A percentile compares a stretch with the other conserved stretches of the same genome.
Evolutionary conservation across 2,329 filamentous ascomycete species (phyloP).

Genomic region (Fusarium paranaense): DNA sequence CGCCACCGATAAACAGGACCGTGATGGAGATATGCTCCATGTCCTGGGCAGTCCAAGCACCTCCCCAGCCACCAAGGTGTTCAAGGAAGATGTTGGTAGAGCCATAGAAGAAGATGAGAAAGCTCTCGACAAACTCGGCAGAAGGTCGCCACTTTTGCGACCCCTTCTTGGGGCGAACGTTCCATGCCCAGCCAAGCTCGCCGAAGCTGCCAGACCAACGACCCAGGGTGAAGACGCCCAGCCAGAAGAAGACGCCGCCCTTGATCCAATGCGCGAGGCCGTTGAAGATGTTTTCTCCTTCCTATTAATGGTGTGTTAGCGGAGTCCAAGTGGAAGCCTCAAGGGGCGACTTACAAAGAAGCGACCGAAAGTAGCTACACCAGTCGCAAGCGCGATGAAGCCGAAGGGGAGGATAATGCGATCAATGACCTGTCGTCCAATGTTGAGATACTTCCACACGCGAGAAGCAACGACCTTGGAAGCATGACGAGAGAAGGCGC

Average conservation of each 20-base stretch:
- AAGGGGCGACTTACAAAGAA: conserved; percentile 77
- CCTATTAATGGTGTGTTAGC: conserved; percentile 57
- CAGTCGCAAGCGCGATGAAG: conserved; percentile 78
- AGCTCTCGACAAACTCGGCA: conserved; percentile 90
- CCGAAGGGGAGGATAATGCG: conserved; percentile 82
- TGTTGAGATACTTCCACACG: conserved; percentile 67
- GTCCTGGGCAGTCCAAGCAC: conserved; percentile 80
- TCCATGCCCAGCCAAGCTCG: conserved; percentile 96
- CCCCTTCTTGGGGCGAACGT: conserved; percentile 73
- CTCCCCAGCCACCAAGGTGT: conserved; percentile 80
- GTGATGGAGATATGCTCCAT: conserved; percentile 94
- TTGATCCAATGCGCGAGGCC: conserved; percentile 95
- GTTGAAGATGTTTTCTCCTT: conserved; percentile 77
- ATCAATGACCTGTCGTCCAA: conserved; percentile 77
- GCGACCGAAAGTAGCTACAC: conserved; percentile 81
- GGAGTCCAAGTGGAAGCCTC: background rate
- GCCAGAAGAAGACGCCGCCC: conserved; percentile 94
- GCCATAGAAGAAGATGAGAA: conserved; percentile 91
- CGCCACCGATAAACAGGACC: conserved; percentile 92
- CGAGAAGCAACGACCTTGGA: conserved; percentile 66
- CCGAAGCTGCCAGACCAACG: conserved; percentile 92
- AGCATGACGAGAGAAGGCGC: conserved; percentile 65
- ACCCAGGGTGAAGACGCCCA: conserved; percentile 86
- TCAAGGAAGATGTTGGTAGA: conserved; percentile 92
- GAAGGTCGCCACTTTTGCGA: conserved; percentile 77